Evolutionary conservation across 495 filamentous ascomycete genomes (phyloP).

Genomic region (Friedmanniomyces simplex): DNA sequence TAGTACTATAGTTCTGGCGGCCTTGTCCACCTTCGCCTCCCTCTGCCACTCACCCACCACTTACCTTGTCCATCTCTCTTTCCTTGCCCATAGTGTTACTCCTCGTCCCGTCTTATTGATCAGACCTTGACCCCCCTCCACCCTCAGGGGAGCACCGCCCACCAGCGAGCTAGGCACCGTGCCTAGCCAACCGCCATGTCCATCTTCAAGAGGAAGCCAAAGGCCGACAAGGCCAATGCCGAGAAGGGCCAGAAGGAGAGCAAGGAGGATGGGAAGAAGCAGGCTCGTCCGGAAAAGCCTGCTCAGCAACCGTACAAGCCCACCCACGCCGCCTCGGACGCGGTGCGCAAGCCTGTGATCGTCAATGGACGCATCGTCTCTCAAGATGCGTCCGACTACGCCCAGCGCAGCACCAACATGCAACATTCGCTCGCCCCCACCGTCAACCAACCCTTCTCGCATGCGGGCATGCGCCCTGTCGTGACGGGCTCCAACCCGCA

Average conservation of each 20-base stretch:
- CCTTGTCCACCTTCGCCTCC: too few species aligned
- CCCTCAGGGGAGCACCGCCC: neutral
- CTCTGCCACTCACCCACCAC: too few species aligned
- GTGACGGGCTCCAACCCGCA: neutral
- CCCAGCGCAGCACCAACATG: neutral
- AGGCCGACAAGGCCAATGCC: conserved; percentile 21
- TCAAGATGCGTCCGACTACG: neutral
- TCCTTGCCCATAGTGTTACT: neutral
- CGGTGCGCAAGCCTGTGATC: conserved; percentile 24
- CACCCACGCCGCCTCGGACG: conserved; percentile 34
- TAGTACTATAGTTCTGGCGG: too few species aligned
- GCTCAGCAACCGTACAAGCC: conserved; percentile 23
- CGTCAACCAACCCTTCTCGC: neutral
- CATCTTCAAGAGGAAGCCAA: conserved; percentile 22
- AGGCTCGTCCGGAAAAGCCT: neutral
- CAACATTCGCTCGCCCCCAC: neutral
- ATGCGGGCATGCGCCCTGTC: neutral
- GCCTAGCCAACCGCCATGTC: conserved; percentile 13
- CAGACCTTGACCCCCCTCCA: neutral
- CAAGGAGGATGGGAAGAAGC: neutral
- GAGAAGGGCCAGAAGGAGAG: conserved; percentile 6
- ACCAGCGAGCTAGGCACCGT: neutral
- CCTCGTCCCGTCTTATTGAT: neutral
- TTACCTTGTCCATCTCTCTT: too few species aligned
- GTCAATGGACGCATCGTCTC: neutral